Evolutionary conservation across 2,329 filamentous ascomycete genomes (phyloP).

Genomic region (Coniochaeta sp.): DNA sequence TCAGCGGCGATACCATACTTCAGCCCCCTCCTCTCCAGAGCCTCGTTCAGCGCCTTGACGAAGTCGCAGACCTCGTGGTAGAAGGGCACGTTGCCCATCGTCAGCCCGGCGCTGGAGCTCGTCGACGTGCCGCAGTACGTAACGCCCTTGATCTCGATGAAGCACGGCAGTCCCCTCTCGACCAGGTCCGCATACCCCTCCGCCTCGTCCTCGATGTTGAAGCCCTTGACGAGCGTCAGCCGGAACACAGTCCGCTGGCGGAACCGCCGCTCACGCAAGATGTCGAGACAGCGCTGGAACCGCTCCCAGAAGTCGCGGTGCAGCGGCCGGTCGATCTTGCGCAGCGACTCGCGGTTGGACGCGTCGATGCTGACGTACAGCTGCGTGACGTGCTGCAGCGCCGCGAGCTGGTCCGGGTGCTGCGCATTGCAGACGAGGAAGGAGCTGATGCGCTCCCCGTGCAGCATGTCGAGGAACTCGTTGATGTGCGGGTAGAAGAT

Average conservation of each 20-base stretch:
- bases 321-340: conserved; percentile 83
- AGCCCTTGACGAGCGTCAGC: conserved; percentile 91
- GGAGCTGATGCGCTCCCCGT: conserved; percentile 78
- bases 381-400: conserved; percentile 81
- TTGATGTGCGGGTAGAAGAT: conserved; percentile 99
- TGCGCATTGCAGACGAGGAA: conserved; percentile 98
- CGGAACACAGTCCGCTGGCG: conserved; percentile 90
- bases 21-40: conserved; percentile 62
- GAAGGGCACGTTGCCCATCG: conserved; percentile 97
- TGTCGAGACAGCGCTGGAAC: conserved; percentile 84
- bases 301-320: conserved; percentile 98
- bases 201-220: conserved; percentile 93
- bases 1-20: conserved; percentile 89
- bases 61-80: conserved; percentile 86
- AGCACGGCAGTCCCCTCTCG: conserved; percentile 77
- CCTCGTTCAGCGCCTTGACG: conserved; percentile 64
- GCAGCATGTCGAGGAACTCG: conserved; percentile 76
- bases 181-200: conserved; percentile 86
- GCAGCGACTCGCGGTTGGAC: conserved; percentile 77
- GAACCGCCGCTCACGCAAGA: conserved; percentile 74
- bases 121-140: conserved; percentile 93
- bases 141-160: conserved; percentile 93
- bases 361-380: conserved; percentile 96
- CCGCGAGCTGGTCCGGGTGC: conserved; percentile 82
- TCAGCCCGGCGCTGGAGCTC: conserved; percentile 74